A percentile compares a stretch with the other conserved stretches of the same genome.
Evolutionary conservation across 805 yeast genomes (phyloP).

Genomic region (Kluyveromyces starmeri): DNA sequence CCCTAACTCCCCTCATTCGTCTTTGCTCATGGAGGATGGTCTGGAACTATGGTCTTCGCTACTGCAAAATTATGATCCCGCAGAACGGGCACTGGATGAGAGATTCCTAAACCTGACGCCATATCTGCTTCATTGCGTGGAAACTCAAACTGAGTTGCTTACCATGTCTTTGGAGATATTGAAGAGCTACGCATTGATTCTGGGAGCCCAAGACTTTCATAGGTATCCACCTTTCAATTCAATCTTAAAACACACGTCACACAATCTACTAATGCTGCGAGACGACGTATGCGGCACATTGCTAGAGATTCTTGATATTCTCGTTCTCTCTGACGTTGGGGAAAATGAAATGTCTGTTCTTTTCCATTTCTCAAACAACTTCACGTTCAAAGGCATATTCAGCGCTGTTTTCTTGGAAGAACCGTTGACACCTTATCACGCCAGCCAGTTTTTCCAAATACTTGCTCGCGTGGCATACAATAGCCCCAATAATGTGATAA

Average conservation of each 20-base stretch:
- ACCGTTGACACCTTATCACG: slow-evolving; percentile 24
- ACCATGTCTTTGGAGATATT: slow-evolving; percentile 53
- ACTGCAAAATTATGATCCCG: slow-evolving; percentile 49
- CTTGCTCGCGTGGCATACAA: slow-evolving; percentile 31
- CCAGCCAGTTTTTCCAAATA: slow-evolving; percentile 29
- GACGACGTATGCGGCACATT: slow-evolving; percentile 56
- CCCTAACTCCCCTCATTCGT: slow-evolving; percentile 43
- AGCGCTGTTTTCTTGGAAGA: slow-evolving; percentile 26
- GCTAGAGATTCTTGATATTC: slow-evolving; percentile 32
- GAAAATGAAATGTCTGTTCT: slow-evolving; percentile 17
- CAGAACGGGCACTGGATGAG: slow-evolving; percentile 22
- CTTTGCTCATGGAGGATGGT: slow-evolving; percentile 74
- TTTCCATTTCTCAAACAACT: slow-evolving; percentile 22
- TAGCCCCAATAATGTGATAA: slow-evolving; percentile 27
- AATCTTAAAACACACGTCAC: slow-evolving; percentile 42
- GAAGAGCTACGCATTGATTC: slow-evolving; percentile 50
- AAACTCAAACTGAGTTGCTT: slow-evolving; percentile 65
- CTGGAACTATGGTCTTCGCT: slow-evolving; percentile 73
- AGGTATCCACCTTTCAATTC: slow-evolving; percentile 19
- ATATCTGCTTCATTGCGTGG: slow-evolving; percentile 47
- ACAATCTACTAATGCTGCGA: slow-evolving; percentile 50
- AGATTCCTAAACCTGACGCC: slow-evolving; percentile 41
- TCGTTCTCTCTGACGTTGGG: slow-evolving; percentile 20
- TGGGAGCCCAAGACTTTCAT: slow-evolving; percentile 32
- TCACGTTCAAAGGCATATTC: slow-evolving; percentile 19